These are phyloP conservation scores for Paracoccidioides lutzii DNA, from an alignment of 2,329 filamentous ascomycete species.

Conservation along the genomic window DNA sequence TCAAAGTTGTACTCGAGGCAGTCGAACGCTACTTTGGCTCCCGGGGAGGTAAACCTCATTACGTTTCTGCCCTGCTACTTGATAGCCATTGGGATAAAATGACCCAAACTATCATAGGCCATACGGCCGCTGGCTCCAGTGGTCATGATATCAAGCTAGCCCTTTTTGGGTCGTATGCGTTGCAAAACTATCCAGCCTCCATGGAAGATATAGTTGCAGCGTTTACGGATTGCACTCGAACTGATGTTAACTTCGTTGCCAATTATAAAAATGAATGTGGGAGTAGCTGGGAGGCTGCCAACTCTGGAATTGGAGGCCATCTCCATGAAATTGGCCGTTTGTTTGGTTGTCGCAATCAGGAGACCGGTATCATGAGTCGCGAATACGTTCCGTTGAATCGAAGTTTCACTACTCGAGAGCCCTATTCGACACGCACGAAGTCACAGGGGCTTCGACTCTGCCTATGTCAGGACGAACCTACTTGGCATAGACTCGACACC, in stretches of 20 bases:
- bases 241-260: slow-evolving; percentile 64
- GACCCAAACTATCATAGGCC: slow-evolving; percentile 58
- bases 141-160: slow-evolving; percentile 65
- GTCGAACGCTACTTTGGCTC: slow-evolving; percentile 66
- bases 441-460: slow-evolving; percentile 64
- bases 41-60: slow-evolving; percentile 64
- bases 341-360: slow-evolving; percentile 80
- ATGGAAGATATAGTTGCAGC: slow-evolving; percentile 83
- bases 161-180: slow-evolving; percentile 81
- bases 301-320: slow-evolving; percentile 85
- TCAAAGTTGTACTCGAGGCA: slow-evolving; percentile 62
- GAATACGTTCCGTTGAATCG: slow-evolving; percentile 79
- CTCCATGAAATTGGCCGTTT: slow-evolving; percentile 83
- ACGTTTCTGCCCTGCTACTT: slow-evolving; percentile 74
- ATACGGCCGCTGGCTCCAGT: slow-evolving; percentile 69
- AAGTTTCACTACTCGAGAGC: slow-evolving; percentile 67
- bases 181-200: slow-evolving; percentile 80
- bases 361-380: slow-evolving; percentile 79
- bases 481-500: slow-evolving; percentile 80
- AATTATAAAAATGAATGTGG: slow-evolving; percentile 81
- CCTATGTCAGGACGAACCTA: slow-evolving; percentile 66
- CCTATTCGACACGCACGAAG: slow-evolving; percentile 77
- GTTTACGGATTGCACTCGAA: slow-evolving; percentile 81
- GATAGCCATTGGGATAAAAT: slow-evolving; percentile 78
- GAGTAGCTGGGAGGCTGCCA: slow-evolving; percentile 90